Evolutionary conservation across 139 green algal genomes (phyloP).

Genomic region (Chlamydomonas sphaeroides): DNA sequence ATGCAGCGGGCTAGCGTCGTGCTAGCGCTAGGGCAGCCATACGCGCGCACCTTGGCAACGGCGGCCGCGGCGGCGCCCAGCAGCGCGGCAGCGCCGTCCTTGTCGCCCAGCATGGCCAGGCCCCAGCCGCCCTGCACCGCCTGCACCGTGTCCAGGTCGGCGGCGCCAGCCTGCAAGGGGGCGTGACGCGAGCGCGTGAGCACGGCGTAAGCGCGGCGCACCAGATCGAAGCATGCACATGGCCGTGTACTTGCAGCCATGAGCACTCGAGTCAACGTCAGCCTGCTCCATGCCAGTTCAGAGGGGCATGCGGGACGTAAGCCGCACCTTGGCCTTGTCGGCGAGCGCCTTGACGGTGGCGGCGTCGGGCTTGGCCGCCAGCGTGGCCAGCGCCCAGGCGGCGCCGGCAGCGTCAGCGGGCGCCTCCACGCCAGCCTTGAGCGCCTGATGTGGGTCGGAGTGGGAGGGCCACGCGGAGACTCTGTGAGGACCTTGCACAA

Average conservation of each 20-base stretch:
- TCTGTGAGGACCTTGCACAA: too few relatives aligned
- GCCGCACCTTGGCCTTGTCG: constrained; percentile 46
- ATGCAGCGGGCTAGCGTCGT: too few relatives aligned
- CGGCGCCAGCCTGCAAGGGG: constrained; percentile 14
- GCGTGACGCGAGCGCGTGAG: too few relatives aligned
- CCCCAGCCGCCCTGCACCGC: constrained; percentile 61
- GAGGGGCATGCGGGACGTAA: too few relatives aligned
- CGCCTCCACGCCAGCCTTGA: constrained; percentile 54
- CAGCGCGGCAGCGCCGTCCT: constrained; percentile 42
- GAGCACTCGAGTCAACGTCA: too few relatives aligned
- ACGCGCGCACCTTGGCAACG: constrained; percentile 42
- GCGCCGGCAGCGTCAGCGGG: constrained; percentile 55
- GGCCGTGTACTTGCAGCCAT: too few relatives aligned
- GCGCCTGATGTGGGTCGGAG: too few relatives aligned
- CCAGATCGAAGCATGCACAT: too few relatives aligned
- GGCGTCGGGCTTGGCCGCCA: constrained; percentile 53
- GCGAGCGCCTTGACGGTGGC: constrained; percentile 36
- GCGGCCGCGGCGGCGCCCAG: constrained; percentile 43
- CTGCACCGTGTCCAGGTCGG: constrained; percentile 43
- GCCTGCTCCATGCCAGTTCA: too few relatives aligned
- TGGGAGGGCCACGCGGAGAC: too few relatives aligned
- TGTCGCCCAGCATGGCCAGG: constrained; percentile 53
- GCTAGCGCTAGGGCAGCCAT: too few relatives aligned
- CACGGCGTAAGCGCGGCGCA: too few relatives aligned
- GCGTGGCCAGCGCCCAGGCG: constrained; percentile 55